Evolutionary conservation across 257 asterid genomes (phyloP).

Genomic region (Solanum commersonii): DNA sequence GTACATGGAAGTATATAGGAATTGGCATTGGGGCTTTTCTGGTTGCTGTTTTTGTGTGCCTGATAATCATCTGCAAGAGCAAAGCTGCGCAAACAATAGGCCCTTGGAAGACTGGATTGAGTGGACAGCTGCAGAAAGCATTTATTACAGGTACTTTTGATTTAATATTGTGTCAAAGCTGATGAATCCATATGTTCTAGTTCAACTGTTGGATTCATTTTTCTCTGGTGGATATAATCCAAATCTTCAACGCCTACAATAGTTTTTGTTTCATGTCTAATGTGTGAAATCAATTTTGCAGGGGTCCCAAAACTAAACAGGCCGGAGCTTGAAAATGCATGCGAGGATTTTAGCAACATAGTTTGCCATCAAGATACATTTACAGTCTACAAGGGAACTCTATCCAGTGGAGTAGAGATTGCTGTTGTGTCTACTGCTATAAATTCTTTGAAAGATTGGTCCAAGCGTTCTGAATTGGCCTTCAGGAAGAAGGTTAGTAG

Average conservation of each 20-base stretch:
- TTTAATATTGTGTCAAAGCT: neutral
- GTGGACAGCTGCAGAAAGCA: conserved; percentile 95
- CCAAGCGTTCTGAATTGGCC: conserved; percentile 19
- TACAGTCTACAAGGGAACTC: conserved; percentile 75
- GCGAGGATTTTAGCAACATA: conserved; percentile 95
- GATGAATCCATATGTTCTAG: neutral
- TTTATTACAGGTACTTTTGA: conserved; percentile 59
- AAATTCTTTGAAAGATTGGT: conserved; percentile 29
- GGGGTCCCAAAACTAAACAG: conserved; percentile 37
- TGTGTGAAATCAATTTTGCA: neutral
- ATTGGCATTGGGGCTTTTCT: conserved; percentile 26
- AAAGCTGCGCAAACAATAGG: conserved; percentile 48
- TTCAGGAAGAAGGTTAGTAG: conserved; percentile 25
- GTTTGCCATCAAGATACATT: conserved; percentile 54
- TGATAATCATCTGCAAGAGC: conserved; percentile 41
- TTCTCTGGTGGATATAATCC: neutral
- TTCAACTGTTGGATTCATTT: neutral
- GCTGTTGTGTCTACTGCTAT: conserved; percentile 51
- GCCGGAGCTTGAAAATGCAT: conserved; percentile 69
- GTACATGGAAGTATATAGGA: conserved; percentile 38
- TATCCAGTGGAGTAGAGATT: conserved; percentile 74
- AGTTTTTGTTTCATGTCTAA: neutral
- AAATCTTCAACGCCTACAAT: neutral
- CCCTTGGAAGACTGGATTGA: conserved; percentile 91
- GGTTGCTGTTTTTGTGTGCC: conserved; percentile 15